Conservation (phyloP, 1,284 basidiomycete species). For the Sanghuangporus baumii region DNA sequence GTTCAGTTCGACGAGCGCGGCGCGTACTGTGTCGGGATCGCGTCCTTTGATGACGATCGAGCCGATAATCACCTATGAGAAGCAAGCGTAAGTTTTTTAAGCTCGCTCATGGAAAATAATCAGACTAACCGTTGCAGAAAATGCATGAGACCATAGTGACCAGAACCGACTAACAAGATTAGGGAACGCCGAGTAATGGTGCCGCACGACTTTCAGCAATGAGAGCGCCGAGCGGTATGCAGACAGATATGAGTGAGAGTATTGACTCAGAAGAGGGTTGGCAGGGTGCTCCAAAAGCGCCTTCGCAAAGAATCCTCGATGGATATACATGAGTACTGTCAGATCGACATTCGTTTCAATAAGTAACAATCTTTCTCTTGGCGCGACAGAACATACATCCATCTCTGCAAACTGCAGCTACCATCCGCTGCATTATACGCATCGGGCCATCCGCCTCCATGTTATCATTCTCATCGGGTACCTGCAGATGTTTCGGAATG, state of each 20-base stretch:
- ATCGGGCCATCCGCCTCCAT: constrained; percentile 17
- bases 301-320: constrained; percentile 23
- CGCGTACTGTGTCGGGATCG: constrained; percentile 16
- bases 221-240: constrained; percentile 21
- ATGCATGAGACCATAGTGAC: constrained; percentile 23
- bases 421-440: constrained; percentile 17
- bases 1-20: constrained; percentile 21
- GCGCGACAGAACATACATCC: constrained; percentile 7
- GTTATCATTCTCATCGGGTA: constrained; percentile 14
- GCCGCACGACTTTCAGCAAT: constrained; percentile 18
- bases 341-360: neutral
- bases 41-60: constrained; percentile 21
- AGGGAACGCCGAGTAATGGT: constrained; percentile 20
- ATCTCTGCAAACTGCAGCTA: constrained; percentile 12
- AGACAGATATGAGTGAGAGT: constrained; percentile 23
- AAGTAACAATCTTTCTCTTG: neutral
- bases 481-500: constrained; percentile 6
- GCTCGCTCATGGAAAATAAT: neutral
- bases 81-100: neutral
- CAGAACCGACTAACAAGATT: constrained; percentile 21
- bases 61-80: constrained; percentile 20
- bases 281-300: constrained; percentile 22
- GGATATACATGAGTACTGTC: constrained; percentile 22
- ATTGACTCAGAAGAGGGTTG: constrained; percentile 22
- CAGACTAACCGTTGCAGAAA: constrained; percentile 22